Conservation (phyloP, 2,329 filamentous ascomycete species). For the Penicillium oxalicum region DNA sequence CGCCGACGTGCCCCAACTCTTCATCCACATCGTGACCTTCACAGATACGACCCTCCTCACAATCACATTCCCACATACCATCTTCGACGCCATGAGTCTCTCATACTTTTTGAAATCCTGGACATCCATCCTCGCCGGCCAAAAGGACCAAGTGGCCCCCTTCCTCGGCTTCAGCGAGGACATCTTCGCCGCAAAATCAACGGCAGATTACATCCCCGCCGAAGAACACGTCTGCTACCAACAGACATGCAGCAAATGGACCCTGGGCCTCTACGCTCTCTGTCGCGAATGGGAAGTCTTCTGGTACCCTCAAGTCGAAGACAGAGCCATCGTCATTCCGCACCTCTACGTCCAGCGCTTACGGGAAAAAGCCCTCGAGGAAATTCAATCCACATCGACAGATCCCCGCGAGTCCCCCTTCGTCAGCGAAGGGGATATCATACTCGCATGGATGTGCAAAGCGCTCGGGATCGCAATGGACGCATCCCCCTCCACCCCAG, state of each 20-base stretch:
- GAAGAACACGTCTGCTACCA: neutral
- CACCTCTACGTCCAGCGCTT: neutral
- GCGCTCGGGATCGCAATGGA: neutral
- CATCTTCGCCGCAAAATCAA: neutral
- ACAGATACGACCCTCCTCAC: neutral
- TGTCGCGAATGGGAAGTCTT: neutral
- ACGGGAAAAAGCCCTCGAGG: neutral
- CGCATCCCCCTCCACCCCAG: neutral
- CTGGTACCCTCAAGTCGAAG: neutral
- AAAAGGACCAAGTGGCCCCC: neutral
- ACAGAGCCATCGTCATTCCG: neutral
- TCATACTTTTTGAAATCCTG: neutral
- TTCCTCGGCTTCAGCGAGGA: conserved; percentile 1
- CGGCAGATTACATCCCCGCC: neutral
- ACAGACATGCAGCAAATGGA: neutral
- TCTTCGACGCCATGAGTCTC: conserved; percentile 1
- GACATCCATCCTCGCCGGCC: neutral
- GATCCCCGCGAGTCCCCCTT: neutral
- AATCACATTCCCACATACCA: neutral
- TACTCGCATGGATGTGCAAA: neutral
- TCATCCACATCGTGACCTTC: neutral
- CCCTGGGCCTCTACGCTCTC: neutral
- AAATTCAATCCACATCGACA: neutral
- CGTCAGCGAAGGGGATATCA: conserved; percentile 1
- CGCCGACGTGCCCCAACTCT: neutral